Percentiles rank a stretch among this genome's conserved stretches.
Evolutionary conservation across 2,329 filamentous ascomycete species (phyloP).

Genomic region (Xylaria arbuscula): DNA sequence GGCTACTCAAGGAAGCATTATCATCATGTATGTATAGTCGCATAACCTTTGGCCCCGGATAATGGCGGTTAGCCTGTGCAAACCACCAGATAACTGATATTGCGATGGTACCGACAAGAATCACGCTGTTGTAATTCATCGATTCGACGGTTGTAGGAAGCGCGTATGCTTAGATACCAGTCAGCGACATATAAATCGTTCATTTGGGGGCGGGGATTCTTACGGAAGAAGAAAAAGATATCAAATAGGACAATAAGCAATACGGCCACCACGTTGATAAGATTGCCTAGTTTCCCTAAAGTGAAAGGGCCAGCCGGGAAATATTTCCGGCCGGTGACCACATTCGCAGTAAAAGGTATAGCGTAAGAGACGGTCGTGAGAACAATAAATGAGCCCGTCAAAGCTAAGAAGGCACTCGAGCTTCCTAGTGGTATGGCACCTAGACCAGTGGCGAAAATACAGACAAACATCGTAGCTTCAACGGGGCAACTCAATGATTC

Average conservation of each 20-base stretch:
- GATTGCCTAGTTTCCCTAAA: constrained; percentile 61
- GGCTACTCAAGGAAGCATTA: constrained; percentile 18
- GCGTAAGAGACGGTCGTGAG: constrained; percentile 67
- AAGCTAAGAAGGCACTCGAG: constrained; percentile 65
- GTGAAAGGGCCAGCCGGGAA: constrained; percentile 65
- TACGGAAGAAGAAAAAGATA: constrained; percentile 70
- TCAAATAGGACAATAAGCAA: constrained; percentile 66
- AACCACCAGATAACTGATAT: constrained; percentile 61
- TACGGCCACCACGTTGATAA: constrained; percentile 62
- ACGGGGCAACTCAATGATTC: constrained; percentile 67
- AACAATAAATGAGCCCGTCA: constrained; percentile 69
- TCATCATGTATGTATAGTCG: constrained; percentile 56
- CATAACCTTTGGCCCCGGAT: constrained; percentile 63
- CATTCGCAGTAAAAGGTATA: constrained; percentile 61
- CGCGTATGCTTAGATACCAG: constrained; percentile 51
- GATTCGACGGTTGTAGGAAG: constrained; percentile 55
- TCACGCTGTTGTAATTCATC: constrained; percentile 67
- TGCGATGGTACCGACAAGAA: constrained; percentile 60
- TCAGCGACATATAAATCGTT: constrained; percentile 18
- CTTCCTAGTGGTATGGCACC: constrained; percentile 68
- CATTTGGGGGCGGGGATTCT: constrained; percentile 42
- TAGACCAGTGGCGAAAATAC: constrained; percentile 62
- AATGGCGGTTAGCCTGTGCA: constrained; percentile 58
- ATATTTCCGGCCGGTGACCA: constrained; percentile 62
- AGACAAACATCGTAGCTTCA: constrained; percentile 66